These are phyloP conservation scores for Puccinia novopanici DNA, from an alignment of 1,284 basidiomycete species.

Conservation along the genomic window DNA sequence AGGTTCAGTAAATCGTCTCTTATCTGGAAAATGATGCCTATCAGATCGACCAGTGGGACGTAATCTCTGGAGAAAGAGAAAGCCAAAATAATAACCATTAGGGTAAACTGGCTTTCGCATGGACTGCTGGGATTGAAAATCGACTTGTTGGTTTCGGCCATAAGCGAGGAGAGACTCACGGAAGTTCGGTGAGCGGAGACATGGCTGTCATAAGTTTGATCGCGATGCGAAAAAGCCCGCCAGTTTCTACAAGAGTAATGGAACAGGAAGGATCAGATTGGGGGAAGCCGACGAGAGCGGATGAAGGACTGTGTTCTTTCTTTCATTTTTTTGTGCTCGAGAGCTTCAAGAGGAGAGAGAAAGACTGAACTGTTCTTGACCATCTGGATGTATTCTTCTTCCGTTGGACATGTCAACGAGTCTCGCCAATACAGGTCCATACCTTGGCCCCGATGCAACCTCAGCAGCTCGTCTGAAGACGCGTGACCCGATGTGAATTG, in stretches of 20 bases:
- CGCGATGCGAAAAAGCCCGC: conserved; percentile 86
- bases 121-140: neutral
- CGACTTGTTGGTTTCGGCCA: neutral
- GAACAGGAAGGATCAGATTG: neutral
- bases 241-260: conserved; percentile 72
- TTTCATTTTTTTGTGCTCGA: no score
- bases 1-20: conserved; percentile 97
- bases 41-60: conserved; percentile 86
- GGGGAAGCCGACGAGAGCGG: neutral
- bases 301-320: no score
- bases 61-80: conserved; percentile 68
- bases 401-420: conserved; percentile 83
- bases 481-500: no score
- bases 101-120: no score
- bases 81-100: no score
- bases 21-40: conserved; percentile 94
- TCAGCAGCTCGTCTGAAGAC: conserved; percentile 74
- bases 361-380: conserved; percentile 86
- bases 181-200: conserved; percentile 59
- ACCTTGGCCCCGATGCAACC: conserved; percentile 91
- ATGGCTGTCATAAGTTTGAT: conserved; percentile 92
- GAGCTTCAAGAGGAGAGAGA: neutral
- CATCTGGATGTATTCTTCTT: conserved; percentile 93
- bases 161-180: conserved; percentile 21
- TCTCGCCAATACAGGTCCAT: conserved; percentile 94